Conservation (phyloP, 176 grass and related monocot genomes). For the Triticum urartu region DNA sequence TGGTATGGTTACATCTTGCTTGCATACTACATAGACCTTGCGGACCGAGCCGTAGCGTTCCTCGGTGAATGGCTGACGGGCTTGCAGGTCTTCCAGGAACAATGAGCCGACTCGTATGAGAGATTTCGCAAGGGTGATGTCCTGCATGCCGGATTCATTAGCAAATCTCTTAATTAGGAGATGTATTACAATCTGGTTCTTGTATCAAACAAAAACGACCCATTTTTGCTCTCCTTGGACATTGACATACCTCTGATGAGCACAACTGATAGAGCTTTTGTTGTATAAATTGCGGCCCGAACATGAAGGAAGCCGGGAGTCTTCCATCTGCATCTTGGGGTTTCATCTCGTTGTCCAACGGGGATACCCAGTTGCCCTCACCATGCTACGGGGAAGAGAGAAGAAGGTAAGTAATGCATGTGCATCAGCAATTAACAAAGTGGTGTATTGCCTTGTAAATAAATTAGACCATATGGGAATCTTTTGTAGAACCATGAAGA, state of each 20-base stretch:
- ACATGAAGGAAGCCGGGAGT: conserved; percentile 23
- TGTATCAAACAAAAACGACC: not conserved
- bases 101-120: conserved; percentile 36
- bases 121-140: conserved; percentile 42
- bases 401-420: not conserved
- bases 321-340: conserved; percentile 16
- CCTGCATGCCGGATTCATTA: conserved; percentile 29
- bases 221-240: too few relatives aligned
- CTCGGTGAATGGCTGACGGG: conserved; percentile 20
- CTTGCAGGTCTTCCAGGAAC: conserved; percentile 44
- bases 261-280: conserved; percentile 9
- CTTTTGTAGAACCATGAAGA: not conserved
- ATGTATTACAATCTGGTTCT: not conserved
- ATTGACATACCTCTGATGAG: not conserved
- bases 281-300: not conserved
- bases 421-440: not conserved
- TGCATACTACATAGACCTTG: conserved; percentile 42
- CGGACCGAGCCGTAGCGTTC: conserved; percentile 43
- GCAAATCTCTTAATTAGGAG: not conserved
- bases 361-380: not conserved
- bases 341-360: conserved; percentile 23
- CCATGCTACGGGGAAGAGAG: not conserved
- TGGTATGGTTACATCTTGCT: conserved; percentile 20
- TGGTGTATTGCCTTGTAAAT: not conserved
- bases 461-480: not conserved